phyloP scores from a whole-genome alignment of 1,284 basidiomycete genomes.

The Sporisorium graminicola region DNA sequence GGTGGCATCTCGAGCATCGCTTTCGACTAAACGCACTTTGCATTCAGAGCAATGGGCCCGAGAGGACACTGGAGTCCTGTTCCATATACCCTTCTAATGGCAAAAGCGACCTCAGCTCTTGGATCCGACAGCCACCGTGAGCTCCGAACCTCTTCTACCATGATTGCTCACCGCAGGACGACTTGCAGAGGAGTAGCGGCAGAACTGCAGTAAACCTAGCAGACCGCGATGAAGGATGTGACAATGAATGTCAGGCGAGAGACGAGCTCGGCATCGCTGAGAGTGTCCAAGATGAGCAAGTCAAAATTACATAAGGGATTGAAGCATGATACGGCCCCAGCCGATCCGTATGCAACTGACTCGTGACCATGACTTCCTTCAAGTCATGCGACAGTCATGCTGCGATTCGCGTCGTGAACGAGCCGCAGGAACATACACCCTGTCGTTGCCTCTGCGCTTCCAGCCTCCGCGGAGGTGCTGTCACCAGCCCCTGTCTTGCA shows the following conservation, averaged over 20 bases:
- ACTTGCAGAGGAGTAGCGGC: too few relatives aligned
- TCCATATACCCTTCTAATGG: slow-evolving; percentile 31
- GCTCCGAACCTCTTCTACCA: too few relatives aligned
- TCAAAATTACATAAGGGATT: slow-evolving; percentile 16
- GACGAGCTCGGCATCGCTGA: neutral
- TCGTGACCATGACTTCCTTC: neutral
- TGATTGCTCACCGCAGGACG: too few relatives aligned
- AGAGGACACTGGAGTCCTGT: neutral
- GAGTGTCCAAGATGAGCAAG: slow-evolving; percentile 1
- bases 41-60: neutral
- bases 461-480: neutral
- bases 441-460: neutral
- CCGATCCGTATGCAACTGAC: slow-evolving; percentile 11
- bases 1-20: slow-evolving; percentile 58
- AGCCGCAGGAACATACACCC: neutral
- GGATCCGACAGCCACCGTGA: neutral
- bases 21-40: slow-evolving; percentile 22
- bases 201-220: too few relatives aligned
- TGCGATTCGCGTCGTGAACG: too few relatives aligned
- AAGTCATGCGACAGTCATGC: neutral
- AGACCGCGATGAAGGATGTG: neutral
- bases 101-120: neutral
- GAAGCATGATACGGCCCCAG: slow-evolving; percentile 8
- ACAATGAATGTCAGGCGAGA: neutral
- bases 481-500: neutral